phyloP scores from a whole-genome alignment of 306 rosid genomes.

The Lathyrus oleraceus region DNA sequence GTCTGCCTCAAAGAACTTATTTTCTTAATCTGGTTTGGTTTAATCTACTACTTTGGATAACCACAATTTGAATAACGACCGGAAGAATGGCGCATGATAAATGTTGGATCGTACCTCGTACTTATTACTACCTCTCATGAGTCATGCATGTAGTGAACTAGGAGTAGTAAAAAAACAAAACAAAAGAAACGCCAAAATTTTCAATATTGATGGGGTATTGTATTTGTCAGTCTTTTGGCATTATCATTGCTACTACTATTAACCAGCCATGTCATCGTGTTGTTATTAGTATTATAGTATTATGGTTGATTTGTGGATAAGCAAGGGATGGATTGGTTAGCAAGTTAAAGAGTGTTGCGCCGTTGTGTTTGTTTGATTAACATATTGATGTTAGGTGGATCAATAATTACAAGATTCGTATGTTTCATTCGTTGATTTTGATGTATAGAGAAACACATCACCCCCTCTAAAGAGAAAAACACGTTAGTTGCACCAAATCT shows the following conservation, averaged over 20 bases:
- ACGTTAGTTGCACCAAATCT: conserved; percentile 71
- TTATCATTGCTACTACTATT: not conserved
- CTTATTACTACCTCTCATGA: no score
- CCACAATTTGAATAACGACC: no score
- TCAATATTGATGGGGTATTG: not conserved
- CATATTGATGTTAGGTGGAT: conserved; percentile 31
- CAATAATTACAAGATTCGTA: conserved; percentile 35
- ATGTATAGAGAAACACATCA: conserved; percentile 35
- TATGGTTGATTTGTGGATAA: conserved; percentile 52
- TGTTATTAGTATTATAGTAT: not conserved
- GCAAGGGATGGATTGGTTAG: conserved; percentile 58
- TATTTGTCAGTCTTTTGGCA: not conserved
- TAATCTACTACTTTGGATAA: no score
- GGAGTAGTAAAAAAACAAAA: no score
- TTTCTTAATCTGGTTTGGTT: no score
- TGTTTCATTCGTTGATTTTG: conserved; percentile 24
- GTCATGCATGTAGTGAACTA: no score
- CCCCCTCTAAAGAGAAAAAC: conserved; percentile 23
- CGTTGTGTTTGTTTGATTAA: conserved; percentile 43
- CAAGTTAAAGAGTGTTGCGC: conserved; percentile 54
- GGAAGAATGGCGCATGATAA: no score
- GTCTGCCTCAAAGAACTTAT: no score
- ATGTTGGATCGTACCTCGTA: no score
- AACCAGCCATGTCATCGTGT: not conserved
- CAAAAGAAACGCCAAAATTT: not conserved